Evolutionary conservation across 306 rosid species (phyloP).

Genomic region (Castanea mollissima): DNA sequence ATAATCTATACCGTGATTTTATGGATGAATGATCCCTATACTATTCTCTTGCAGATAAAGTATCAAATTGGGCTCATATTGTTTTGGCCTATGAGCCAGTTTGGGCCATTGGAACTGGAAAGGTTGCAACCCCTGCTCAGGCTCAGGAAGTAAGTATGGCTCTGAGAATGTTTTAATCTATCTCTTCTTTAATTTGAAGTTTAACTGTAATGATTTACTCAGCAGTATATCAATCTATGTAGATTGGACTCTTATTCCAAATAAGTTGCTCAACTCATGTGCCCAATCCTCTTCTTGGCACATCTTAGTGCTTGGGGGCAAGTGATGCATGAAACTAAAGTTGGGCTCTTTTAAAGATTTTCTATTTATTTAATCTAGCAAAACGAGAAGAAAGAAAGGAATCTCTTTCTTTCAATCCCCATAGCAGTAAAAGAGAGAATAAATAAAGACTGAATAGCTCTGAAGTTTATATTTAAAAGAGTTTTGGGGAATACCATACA

Average conservation of each 20-base stretch:
- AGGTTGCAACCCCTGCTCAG: constrained; percentile 68
- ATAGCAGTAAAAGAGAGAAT: no score
- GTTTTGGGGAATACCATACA: no score
- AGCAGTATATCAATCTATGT: not conserved
- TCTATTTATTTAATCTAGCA: not conserved
- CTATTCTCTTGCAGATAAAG: constrained; percentile 32
- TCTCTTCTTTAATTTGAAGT: not conserved
- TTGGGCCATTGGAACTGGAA: constrained; percentile 62
- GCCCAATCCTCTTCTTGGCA: not conserved
- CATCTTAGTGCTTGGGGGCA: not conserved
- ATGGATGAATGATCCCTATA: not conserved
- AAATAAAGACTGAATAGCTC: no score
- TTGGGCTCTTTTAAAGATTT: not conserved
- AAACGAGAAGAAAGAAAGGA: no score
- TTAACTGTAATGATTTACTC: not conserved
- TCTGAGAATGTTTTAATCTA: not conserved
- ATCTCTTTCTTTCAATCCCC: no score
- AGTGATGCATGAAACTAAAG: not conserved
- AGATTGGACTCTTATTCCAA: not conserved
- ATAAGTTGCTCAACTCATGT: not conserved
- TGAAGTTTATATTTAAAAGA: no score
- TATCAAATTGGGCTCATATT: constrained; percentile 33
- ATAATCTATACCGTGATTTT: not conserved
- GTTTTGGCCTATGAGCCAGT: constrained; percentile 47
- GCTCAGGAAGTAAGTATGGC: constrained; percentile 72